phyloP scores from a whole-genome alignment of 768 basidiomycete species.

The Trametes maxima region DNA sequence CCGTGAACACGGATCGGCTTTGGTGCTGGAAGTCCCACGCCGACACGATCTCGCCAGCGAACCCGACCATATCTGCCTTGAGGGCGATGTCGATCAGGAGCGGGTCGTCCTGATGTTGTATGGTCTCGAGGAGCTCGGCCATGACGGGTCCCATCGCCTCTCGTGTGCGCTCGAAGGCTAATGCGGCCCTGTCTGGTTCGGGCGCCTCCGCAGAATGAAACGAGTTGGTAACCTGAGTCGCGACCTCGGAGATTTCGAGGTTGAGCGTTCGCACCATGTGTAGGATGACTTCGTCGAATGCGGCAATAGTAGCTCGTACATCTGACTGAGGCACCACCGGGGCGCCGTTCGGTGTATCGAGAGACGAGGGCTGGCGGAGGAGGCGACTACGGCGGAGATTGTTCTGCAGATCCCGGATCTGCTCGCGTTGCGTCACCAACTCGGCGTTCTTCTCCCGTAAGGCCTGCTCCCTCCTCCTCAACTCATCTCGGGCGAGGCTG shows the following conservation, averaged over 20 bases:
- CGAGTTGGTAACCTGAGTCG: constrained; percentile 21
- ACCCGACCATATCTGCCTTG: constrained; percentile 27
- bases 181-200: constrained; percentile 2
- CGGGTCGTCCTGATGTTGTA: constrained; percentile 27
- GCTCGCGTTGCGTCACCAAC: constrained; percentile 19
- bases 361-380: background rate
- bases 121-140: constrained; percentile 25
- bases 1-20: constrained; percentile 21
- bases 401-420: constrained; percentile 17
- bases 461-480: constrained; percentile 10
- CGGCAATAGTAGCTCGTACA: background rate
- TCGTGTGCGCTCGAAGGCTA: constrained; percentile 22
- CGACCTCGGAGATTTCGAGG: constrained; percentile 25
- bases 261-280: constrained; percentile 24
- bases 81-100: constrained; percentile 26
- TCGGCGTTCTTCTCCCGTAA: constrained; percentile 14
- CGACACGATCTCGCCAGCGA: constrained; percentile 24
- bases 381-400: constrained; percentile 8
- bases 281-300: constrained; percentile 19
- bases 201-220: constrained; percentile 19
- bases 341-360: background rate
- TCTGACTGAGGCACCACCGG: background rate
- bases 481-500: constrained; percentile 17
- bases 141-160: constrained; percentile 25
- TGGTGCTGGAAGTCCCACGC: constrained; percentile 28